phyloP scores from a whole-genome alignment of 805 yeast species.

The Debaryomyces hansenii region DNA sequence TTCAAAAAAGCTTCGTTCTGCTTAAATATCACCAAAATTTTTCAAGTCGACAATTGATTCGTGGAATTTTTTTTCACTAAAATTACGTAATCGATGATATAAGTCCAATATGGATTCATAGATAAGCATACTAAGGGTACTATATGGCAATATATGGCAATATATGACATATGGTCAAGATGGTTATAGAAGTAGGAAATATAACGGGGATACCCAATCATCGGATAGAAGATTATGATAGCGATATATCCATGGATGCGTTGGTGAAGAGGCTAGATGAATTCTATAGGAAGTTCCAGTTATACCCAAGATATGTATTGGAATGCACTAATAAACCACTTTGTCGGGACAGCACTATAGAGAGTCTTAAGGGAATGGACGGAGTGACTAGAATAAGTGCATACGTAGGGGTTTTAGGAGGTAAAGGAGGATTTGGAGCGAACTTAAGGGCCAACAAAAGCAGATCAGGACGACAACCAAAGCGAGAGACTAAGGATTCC shows the following conservation, averaged over 20 bases:
- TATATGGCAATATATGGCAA: background rate
- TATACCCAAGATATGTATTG: background rate
- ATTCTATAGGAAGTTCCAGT: background rate
- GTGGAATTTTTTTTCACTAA: background rate
- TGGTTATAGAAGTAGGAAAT: background rate
- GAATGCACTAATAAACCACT: background rate
- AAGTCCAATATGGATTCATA: no score
- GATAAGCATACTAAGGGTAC: no score
- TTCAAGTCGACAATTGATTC: background rate
- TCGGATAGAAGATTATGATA: background rate
- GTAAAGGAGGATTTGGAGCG: conserved; percentile 11
- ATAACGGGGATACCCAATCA: background rate
- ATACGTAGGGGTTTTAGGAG: conserved; percentile 2
- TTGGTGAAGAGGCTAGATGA: background rate
- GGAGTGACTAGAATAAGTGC: background rate
- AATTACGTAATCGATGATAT: no score
- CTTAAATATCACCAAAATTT: background rate
- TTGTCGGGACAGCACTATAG: background rate
- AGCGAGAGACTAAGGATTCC: background rate
- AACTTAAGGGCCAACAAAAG: conserved; percentile 1
- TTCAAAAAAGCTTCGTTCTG: conserved; percentile 1
- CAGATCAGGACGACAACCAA: background rate
- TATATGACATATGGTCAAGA: background rate
- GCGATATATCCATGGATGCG: background rate
- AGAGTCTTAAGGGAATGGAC: background rate